Conservation (phyloP, 129 eudicot species). For the sunflower (Helianthus annuus) region HanXRQr2.0-SUNRISE NC_035443.2:15868653-15869152, state of each 20-base stretch:
- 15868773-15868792: slow-evolving; percentile 55
- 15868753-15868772: slow-evolving; percentile 45
- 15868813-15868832: slow-evolving; percentile 59
- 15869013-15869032: slow-evolving; percentile 48
- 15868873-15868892: slow-evolving; percentile 57
- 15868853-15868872: slow-evolving; percentile 63
- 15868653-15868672: slow-evolving; percentile 63
- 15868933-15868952: slow-evolving; percentile 45
- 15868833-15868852: slow-evolving; percentile 61
- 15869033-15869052: slow-evolving; percentile 60
- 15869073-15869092: slow-evolving; percentile 41
- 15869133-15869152: slow-evolving; percentile 60
- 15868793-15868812: slow-evolving; percentile 50
- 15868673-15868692: slow-evolving; percentile 55
- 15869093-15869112: slow-evolving; percentile 50
- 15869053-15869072: slow-evolving; percentile 47
- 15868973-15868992: slow-evolving; percentile 52
- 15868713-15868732: slow-evolving; percentile 60
- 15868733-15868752: slow-evolving; percentile 54
- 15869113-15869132: slow-evolving; percentile 44
- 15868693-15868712: slow-evolving; percentile 60
- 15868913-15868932: slow-evolving; percentile 43
- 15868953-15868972: slow-evolving; percentile 53
- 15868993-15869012: slow-evolving; percentile 48
- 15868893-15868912: slow-evolving; percentile 69